These are phyloP conservation scores for Collariella sp. DNA, from an alignment of 495 filamentous ascomycete genomes.

Conservation along the genomic window DNA sequence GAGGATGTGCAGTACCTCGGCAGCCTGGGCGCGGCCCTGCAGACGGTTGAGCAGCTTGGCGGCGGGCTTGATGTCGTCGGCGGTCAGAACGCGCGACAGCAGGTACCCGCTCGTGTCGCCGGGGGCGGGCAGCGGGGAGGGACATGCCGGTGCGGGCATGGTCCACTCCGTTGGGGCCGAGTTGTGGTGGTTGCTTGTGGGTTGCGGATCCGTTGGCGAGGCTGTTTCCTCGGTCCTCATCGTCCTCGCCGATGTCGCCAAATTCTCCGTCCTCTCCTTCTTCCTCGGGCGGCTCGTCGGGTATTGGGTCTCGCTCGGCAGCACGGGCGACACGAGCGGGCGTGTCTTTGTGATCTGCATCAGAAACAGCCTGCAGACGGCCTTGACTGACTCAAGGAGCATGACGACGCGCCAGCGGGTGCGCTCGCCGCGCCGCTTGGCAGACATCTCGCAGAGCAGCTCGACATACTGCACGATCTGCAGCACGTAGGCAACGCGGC, in stretches of 20 bases:
- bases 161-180: conserved; percentile 54
- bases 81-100: conserved; percentile 81
- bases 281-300: conserved; percentile 46
- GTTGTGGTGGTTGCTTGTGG: conserved; percentile 2
- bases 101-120: conserved; percentile 77
- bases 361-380: conserved; percentile 72
- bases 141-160: conserved; percentile 88
- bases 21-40: conserved; percentile 60
- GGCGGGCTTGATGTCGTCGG: conserved; percentile 92
- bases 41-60: conserved; percentile 70
- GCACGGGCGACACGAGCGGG: conserved; percentile 72
- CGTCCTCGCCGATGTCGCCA: conserved; percentile 21
- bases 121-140: conserved; percentile 71
- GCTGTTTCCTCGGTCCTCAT: conserved; percentile 5
- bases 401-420: conserved; percentile 86
- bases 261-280: conserved; percentile 10
- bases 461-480: conserved; percentile 91
- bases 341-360: conserved; percentile 75
- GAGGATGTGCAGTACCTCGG: conserved; percentile 85
- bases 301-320: conserved; percentile 71
- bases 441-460: conserved; percentile 75
- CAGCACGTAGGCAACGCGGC: conserved; percentile 65
- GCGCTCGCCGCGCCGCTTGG: conserved; percentile 74
- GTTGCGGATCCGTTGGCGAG: conserved; percentile 6
- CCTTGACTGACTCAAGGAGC: conserved; percentile 77